phyloP scores from a whole-genome alignment of 1,284 basidiomycete species.

The Ceratobasidium papillatum region DNA sequence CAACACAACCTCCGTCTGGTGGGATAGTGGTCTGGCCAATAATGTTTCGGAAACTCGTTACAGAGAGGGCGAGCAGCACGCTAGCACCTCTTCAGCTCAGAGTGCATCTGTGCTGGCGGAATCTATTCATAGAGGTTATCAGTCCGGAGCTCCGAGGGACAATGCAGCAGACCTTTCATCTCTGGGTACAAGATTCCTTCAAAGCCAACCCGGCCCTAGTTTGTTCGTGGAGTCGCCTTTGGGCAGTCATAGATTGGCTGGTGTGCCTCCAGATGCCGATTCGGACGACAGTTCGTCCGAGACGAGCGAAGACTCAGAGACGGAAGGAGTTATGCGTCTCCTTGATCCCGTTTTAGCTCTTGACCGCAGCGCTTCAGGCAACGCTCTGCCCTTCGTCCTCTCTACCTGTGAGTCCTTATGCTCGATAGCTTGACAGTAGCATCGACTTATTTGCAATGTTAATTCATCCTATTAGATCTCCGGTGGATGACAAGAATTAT shows the following conservation, averaged over 20 bases:
- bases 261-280: constrained; percentile 18
- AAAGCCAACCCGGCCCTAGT: no score
- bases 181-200: no score
- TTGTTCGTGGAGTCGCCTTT: background rate
- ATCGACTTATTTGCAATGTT: background rate
- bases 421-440: no score
- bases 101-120: no score
- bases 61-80: no score
- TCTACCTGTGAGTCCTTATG: constrained; percentile 8
- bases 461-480: background rate
- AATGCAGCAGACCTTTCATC: no score
- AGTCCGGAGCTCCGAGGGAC: no score
- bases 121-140: no score
- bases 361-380: background rate
- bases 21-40: background rate
- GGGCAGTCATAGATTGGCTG: constrained; percentile 31
- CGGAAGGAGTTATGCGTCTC: background rate
- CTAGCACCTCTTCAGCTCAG: no score
- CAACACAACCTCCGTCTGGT: background rate
- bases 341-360: background rate
- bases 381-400: constrained; percentile 15
- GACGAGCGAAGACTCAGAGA: constrained; percentile 33
- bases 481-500: constrained; percentile 7
- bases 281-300: constrained; percentile 16
- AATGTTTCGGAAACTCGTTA: background rate